phyloP scores from a whole-genome alignment of 805 yeast genomes.

The Nakazawaea siamensis region DNA sequence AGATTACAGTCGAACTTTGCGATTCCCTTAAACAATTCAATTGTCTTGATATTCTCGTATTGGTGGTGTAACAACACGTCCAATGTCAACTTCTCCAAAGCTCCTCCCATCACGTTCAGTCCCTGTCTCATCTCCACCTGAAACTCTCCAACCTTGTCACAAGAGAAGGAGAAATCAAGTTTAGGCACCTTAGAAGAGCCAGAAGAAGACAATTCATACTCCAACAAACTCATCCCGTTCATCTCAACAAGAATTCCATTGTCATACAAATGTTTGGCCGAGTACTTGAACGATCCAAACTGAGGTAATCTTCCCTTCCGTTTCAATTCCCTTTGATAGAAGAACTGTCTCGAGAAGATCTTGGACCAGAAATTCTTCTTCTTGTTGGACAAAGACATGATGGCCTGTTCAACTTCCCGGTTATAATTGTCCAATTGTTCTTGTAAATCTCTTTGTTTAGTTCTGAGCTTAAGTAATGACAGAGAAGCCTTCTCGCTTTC shows the following conservation, averaged over 20 bases:
- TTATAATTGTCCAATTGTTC: constrained; percentile 38
- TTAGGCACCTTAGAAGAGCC: constrained; percentile 50
- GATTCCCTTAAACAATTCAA: constrained; percentile 58
- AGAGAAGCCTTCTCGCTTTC: constrained; percentile 33
- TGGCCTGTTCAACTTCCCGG: constrained; percentile 34
- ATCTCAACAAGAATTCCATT: constrained; percentile 58
- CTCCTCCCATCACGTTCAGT: constrained; percentile 55
- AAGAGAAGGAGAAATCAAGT: constrained; percentile 65
- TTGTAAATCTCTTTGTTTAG: constrained; percentile 35
- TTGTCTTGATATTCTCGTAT: constrained; percentile 50
- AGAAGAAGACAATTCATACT: constrained; percentile 5
- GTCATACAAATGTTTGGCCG: constrained; percentile 68
- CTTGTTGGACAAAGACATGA: constrained; percentile 34
- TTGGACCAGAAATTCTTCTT: constrained; percentile 32
- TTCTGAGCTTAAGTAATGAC: constrained; percentile 33
- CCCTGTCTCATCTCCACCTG: constrained; percentile 71
- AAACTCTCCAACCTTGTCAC: constrained; percentile 67
- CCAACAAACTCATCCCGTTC: constrained; percentile 32
- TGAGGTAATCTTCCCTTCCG: constrained; percentile 59
- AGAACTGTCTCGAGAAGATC: constrained; percentile 65
- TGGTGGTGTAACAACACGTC: constrained; percentile 69
- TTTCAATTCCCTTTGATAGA: constrained; percentile 63
- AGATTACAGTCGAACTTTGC: constrained; percentile 63
- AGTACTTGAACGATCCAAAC: constrained; percentile 72
- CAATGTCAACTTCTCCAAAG: constrained; percentile 49